Evolutionary conservation across 345 rosid genomes (phyloP), one percentile per base, ranked within the genome.

Genomic region (Psidium friedrichsthalianum): DNA sequence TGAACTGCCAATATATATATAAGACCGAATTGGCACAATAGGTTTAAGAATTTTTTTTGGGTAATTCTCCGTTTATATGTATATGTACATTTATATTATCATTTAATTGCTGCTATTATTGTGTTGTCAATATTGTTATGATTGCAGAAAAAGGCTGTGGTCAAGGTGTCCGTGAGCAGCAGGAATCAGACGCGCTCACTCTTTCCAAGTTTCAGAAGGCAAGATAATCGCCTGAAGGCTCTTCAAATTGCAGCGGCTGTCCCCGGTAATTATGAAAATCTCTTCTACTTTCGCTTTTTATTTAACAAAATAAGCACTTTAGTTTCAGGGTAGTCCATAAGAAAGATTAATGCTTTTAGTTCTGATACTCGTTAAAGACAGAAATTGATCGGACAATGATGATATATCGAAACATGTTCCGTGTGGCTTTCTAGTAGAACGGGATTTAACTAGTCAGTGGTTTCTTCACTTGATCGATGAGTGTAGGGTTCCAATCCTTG

Each of bases 131-230:
- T 59, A 27, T 59, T 0, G 27, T 1, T 61, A 61, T 61, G 16
- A 61, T 64, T 69, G 82, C 78, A 90, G 90, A 87, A 86, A 88
- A 90, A 88, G 89, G 53, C 87, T 53, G 87, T 85, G 54, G 83
- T 91, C 55, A 86, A 74, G 64, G 89, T 91, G 40, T n/a, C 86
- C 44, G 83, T 86, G 89, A 53, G n/a, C n/a, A 9, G 44, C 14
- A 10, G 8, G 55, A 84, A 56, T 21, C 32, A 12, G 11, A n/a
- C 13, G 51, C 25, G n/a, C 80, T n/a, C 53, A 14, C 2, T 51
- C 11, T 84, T 12, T 14, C 52, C 36, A 18, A 83, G 13, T 27
- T 84, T 47, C 8, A 44, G 84, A 6, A 20, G 64, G 61, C 11
- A 82, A 1, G 85, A 87, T 42, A 57, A 54, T 29, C 86, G 87